phyloP scores from a whole-genome alignment of 768 basidiomycete genomes.

The Phaffia australis region DNA sequence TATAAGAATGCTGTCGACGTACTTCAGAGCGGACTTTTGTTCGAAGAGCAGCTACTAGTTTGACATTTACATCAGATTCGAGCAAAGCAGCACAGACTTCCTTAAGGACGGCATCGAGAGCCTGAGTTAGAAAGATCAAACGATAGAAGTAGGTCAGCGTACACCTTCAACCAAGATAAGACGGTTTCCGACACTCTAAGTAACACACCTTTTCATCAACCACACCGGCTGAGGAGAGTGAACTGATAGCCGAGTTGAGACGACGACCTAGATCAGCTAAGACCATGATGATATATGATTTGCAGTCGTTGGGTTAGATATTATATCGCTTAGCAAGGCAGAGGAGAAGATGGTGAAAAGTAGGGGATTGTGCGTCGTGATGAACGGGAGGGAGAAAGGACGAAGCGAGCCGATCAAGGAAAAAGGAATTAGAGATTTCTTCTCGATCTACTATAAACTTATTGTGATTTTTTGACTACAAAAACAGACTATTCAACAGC shows the following conservation, averaged over 20 bases:
- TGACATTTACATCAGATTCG: constrained; percentile 97
- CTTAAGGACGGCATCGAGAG: constrained; percentile 85
- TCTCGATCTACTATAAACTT: too few relatives aligned
- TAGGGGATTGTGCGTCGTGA: too few relatives aligned
- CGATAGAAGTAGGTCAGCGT: neutral
- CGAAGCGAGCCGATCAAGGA: too few relatives aligned
- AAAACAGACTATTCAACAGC: too few relatives aligned
- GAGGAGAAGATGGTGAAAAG: too few relatives aligned
- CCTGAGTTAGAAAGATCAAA: constrained; percentile 43
- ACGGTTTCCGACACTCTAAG: neutral
- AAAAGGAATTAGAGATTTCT: too few relatives aligned
- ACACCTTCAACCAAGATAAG: neutral
- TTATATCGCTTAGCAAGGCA: too few relatives aligned
- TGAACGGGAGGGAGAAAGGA: too few relatives aligned
- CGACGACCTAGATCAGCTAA: constrained; percentile 87
- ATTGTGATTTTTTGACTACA: too few relatives aligned
- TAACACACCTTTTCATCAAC: constrained; percentile 76
- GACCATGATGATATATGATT: constrained; percentile 55
- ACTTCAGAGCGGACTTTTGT: constrained; percentile 85
- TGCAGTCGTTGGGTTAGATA: constrained; percentile 23
- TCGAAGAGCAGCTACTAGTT: constrained; percentile 74
- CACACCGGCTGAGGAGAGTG: constrained; percentile 71
- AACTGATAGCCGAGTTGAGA: constrained; percentile 84
- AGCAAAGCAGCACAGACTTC: constrained; percentile 88
- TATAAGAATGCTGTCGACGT: constrained; percentile 31